Percentiles rank a stretch among this genome's conserved stretches.
Conservation (phyloP, 2,329 filamentous ascomycete species). For the Aspergillus transmontanensis region DNA sequence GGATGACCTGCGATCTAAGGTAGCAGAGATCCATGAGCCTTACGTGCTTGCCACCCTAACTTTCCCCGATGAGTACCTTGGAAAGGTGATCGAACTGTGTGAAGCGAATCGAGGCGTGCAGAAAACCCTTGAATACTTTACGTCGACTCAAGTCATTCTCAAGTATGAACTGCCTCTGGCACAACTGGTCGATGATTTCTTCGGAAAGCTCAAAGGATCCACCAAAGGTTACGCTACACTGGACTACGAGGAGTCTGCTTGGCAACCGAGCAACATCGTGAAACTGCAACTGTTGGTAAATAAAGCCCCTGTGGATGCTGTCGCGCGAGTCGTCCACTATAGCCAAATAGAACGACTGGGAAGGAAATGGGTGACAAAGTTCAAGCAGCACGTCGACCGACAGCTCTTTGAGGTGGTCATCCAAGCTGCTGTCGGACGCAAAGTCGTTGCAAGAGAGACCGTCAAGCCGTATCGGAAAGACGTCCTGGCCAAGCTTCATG, state of each 20-base stretch:
- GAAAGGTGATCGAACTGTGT: slow-evolving; percentile 92
- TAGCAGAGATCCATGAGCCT: slow-evolving; percentile 68
- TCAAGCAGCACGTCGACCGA: slow-evolving; percentile 93
- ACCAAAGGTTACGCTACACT: slow-evolving; percentile 95
- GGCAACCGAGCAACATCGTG: slow-evolving; percentile 75
- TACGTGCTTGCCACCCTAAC: slow-evolving; percentile 85
- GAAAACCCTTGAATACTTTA: slow-evolving; percentile 86
- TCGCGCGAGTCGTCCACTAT: slow-evolving; percentile 83
- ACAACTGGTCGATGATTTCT: slow-evolving; percentile 93
- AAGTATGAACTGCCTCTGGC: slow-evolving; percentile 88
- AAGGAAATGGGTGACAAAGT: slow-evolving; percentile 87
- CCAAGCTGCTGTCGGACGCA: slow-evolving; percentile 80
- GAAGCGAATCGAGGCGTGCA: slow-evolving; percentile 87
- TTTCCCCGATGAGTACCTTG: slow-evolving; percentile 89
- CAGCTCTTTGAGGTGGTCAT: slow-evolving; percentile 98
- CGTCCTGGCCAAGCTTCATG: slow-evolving; percentile 89
- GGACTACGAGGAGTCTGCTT: slow-evolving; percentile 95
- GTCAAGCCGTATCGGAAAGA: slow-evolving; percentile 97
- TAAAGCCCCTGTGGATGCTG: slow-evolving; percentile 88
- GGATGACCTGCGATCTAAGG: slow-evolving; percentile 56
- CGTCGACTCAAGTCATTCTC: slow-evolving; percentile 86
- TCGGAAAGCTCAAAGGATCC: slow-evolving; percentile 89
- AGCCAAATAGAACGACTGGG: slow-evolving; percentile 81
- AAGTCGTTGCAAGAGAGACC: slow-evolving; percentile 86
- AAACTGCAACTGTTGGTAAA: slow-evolving; percentile 95